Evolutionary conservation across 768 basidiomycete species (phyloP), one percentile per base, ranked within the genome.

Genomic region (Floccularia luteovirens): DNA sequence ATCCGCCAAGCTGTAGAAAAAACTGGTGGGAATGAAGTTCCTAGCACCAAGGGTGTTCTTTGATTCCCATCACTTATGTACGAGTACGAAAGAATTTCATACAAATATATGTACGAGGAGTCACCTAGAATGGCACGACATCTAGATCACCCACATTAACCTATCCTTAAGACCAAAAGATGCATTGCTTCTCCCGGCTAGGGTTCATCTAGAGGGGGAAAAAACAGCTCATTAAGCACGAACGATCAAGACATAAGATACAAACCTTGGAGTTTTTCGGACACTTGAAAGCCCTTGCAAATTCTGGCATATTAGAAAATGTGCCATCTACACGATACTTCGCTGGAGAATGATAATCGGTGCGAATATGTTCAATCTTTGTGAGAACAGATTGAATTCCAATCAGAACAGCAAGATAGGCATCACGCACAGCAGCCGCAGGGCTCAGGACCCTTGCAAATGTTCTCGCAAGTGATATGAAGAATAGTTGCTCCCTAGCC

Each of bases 41-140:
- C 94, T 0, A 92, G 90, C 55, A 98, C 96, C 3, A 99, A 99
- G 62, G 96, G 96, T 32, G 93, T 98, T 4, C 66, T 99, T 45
- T 72, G 54, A 54, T 17, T 7, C n/a, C 16, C n/a, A 34, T 19
- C 7, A 34, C 20, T 7, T 19, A 17, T 17, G 14, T 28, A 8
- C 27, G 14, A 28, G 27, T 14, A 8, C 27, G 27, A 34, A 34
- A 17, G 20, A 34, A 17, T 14, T 34, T 8, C 20, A 6, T 7
- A 34, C 20, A 14, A 19, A 34, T 34, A 34, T 6, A 34, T 8
- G 8, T 28, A 14, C 8, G 14, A 28, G 14, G 27, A n/a, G n/a
- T n/a, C n/a, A n/a, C n/a, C n/a, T n/a, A n/a, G n/a, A n/a, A n/a
- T n/a, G n/a, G n/a, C n/a, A n/a, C n/a, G n/a, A n/a, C n/a, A n/a